Evolutionary conservation across 139 green algal genomes (phyloP), one percentile per base, ranked within the genome.

Genomic region (Chlamydomonas eustigma): DNA sequence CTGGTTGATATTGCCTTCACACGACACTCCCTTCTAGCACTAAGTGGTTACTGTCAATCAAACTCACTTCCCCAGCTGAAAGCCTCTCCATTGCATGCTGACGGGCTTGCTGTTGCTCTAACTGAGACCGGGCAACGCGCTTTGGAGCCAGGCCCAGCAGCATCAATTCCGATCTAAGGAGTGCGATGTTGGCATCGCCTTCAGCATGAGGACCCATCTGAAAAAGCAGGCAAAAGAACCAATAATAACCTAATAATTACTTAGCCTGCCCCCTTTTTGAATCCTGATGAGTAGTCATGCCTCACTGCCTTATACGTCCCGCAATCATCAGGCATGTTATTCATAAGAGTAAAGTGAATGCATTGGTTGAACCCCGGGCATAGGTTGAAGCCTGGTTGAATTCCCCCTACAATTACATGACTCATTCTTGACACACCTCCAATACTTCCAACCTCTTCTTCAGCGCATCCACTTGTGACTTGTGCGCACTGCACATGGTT

Each of bases 401-500:
- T n/a, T n/a, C n/a, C n/a, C n/a, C n/a, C n/a, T n/a, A n/a, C n/a
- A n/a, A n/a, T n/a, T n/a, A n/a, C n/a, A n/a, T n/a, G n/a, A n/a
- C n/a, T n/a, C n/a, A n/a, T n/a, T n/a, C n/a, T n/a, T n/a, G n/a
- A 39, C 64, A 0, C 58, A 84, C 76, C 81, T 85, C 50, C 39
- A 87, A 36, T 39, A 68, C 24, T 2, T 78, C 72, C 71, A 89
- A 71, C 34, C 81, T 73, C 0, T 64, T 51, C 30, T 30, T 44
- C 1, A 77, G 31, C 2, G 78, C 72, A 2, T 30, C 37, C 22
- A 72, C 31, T 2, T 76, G 0, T 2, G 58, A 35, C 30, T 66
- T 64, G 51, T 90, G 85, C 4, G 76, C 50, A 28, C 63, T 74
- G 37, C 78, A 85, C 35, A 79, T 80, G 65, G 37, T 82, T 73